Conservation (phyloP, 352 stramenopile species). For the Phytopythium aichiense region DNA sequence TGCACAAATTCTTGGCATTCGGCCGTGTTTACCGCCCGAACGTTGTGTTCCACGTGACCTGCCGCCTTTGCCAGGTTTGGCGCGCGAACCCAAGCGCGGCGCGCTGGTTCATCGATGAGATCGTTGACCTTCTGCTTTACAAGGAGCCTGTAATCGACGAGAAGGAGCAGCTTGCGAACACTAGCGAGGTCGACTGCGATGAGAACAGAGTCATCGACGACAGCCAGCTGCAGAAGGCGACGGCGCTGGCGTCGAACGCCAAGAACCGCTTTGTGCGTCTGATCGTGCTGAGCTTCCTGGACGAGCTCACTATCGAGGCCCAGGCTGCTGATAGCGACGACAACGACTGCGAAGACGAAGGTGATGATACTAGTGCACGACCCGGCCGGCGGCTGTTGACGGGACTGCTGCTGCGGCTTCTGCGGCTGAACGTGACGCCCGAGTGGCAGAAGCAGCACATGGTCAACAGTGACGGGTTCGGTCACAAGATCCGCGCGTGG, state of each 20-base stretch:
- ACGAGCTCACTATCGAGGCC: constrained; percentile 39
- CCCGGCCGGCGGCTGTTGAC: constrained; percentile 29
- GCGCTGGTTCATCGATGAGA: constrained; percentile 53
- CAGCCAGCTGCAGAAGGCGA: constrained; percentile 10
- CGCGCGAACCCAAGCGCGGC: constrained; percentile 42
- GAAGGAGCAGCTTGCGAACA: constrained; percentile 38
- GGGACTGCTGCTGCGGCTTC: constrained; percentile 27
- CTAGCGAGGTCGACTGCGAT: neutral
- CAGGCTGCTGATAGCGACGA: neutral
- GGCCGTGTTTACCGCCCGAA: constrained; percentile 61
- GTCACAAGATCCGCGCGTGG: constrained; percentile 70
- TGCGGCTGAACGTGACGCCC: constrained; percentile 49
- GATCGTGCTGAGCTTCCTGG: constrained; percentile 59
- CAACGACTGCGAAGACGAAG: constrained; percentile 3
- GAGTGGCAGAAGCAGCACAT: constrained; percentile 82
- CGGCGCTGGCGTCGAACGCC: constrained; percentile 21
- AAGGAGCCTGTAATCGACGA: constrained; percentile 73
- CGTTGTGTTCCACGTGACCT: constrained; percentile 75
- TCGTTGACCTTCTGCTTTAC: constrained; percentile 68
- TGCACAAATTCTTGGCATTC: constrained; percentile 46
- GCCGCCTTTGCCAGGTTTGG: constrained; percentile 63
- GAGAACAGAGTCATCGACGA: neutral
- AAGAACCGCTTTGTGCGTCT: constrained; percentile 73
- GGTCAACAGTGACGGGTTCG: constrained; percentile 82
- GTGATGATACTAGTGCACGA: neutral